Conservation (phyloP, 2,329 filamentous ascomycete species). For the Cladophialophora yegresii region DNA sequence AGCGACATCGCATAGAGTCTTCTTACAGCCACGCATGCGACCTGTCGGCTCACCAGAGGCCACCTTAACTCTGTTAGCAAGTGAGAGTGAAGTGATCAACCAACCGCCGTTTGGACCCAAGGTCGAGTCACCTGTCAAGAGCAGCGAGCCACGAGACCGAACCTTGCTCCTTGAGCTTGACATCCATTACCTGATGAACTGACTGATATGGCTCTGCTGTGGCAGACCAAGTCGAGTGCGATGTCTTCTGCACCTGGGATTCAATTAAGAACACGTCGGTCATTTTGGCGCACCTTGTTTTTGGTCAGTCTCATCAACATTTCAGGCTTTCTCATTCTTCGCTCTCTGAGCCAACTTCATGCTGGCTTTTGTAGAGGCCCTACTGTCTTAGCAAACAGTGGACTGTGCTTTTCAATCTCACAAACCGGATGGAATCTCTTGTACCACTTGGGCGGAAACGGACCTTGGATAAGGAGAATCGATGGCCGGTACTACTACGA, state of each 20-base stretch:
- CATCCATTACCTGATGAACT: constrained; percentile 3
- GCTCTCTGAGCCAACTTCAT: constrained; percentile 8
- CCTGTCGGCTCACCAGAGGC: neutral
- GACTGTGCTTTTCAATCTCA: constrained; percentile 19
- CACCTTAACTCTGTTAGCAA: neutral
- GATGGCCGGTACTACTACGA: constrained; percentile 46
- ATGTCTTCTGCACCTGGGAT: neutral
- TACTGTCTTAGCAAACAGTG: constrained; percentile 7
- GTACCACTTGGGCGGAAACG: constrained; percentile 58
- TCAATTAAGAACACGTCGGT: constrained; percentile 1
- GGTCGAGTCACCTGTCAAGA: neutral
- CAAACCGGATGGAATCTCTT: constrained; percentile 50
- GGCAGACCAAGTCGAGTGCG: constrained; percentile 6
- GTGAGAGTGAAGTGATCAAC: neutral
- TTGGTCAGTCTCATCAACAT: constrained; percentile 14
- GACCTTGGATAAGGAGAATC: constrained; percentile 57
- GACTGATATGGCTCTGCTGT: constrained; percentile 1
- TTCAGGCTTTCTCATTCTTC: constrained; percentile 10
- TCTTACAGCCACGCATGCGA: neutral
- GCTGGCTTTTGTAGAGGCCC: constrained; percentile 11
- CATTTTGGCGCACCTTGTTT: constrained; percentile 6
- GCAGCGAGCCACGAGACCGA: neutral
- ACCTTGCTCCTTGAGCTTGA: neutral
- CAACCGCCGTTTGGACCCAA: neutral
- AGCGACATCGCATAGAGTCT: neutral